These are phyloP conservation scores for Cyberlindnera meyerae DNA, from an alignment of 805 yeast species.

Conservation along the genomic window DNA sequence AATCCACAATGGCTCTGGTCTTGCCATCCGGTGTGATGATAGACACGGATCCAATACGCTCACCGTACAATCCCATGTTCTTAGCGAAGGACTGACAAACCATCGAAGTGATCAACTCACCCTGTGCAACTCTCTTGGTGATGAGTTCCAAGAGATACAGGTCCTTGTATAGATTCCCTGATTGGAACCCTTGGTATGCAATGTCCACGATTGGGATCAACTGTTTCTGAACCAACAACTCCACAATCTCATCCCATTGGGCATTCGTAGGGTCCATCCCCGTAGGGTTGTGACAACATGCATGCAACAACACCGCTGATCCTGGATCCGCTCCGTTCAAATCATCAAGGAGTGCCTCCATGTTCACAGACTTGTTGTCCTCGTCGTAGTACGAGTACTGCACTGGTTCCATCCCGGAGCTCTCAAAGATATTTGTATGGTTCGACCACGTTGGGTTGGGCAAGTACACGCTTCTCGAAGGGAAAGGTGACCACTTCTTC, in stretches of 20 bases:
- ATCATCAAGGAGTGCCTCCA: slow-evolving; percentile 58
- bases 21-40: slow-evolving; percentile 53
- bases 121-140: slow-evolving; percentile 34
- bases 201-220: slow-evolving; percentile 82
- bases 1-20: slow-evolving; percentile 50
- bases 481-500: slow-evolving; percentile 44
- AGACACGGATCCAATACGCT: slow-evolving; percentile 83
- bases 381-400: slow-evolving; percentile 70
- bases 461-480: slow-evolving; percentile 46
- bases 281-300: slow-evolving; percentile 96
- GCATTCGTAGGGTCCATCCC: slow-evolving; percentile 84
- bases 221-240: slow-evolving; percentile 50
- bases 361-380: slow-evolving; percentile 55
- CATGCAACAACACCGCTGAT: slow-evolving; percentile 73
- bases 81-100: slow-evolving; percentile 91
- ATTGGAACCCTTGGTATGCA: slow-evolving; percentile 95
- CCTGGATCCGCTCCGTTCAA: slow-evolving; percentile 51
- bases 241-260: slow-evolving; percentile 76
- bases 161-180: slow-evolving; percentile 77
- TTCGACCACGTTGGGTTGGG: slow-evolving; percentile 96
- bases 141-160: slow-evolving; percentile 48
- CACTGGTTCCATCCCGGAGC: slow-evolving; percentile 60
- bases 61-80: slow-evolving; percentile 94
- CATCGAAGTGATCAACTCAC: slow-evolving; percentile 46
- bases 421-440: slow-evolving; percentile 74